phyloP scores from a whole-genome alignment of 345 rosid genomes.

The Acer campestre region DNA sequence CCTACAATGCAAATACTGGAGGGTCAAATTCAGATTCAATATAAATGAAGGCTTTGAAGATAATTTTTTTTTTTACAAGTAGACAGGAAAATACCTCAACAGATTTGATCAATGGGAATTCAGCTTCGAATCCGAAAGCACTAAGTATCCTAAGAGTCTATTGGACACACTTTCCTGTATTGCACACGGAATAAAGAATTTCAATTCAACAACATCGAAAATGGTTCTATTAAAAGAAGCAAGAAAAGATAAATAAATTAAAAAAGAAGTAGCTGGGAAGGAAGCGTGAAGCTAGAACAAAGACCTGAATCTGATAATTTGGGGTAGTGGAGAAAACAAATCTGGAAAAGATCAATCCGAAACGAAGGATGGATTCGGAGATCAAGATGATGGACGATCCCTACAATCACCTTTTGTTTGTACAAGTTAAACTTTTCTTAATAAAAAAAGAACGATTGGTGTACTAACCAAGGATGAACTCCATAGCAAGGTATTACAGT shows the following conservation, averaged over 20 bases:
- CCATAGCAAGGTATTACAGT: too few species aligned
- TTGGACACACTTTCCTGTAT: slow-evolving; percentile 36
- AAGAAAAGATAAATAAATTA: too few species aligned
- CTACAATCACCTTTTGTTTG: slow-evolving; percentile 27
- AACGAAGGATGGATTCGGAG: slow-evolving; percentile 36
- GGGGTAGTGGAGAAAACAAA: slow-evolving; percentile 29
- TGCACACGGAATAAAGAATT: not conserved
- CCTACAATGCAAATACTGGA: too few species aligned
- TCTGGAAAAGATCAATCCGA: slow-evolving; percentile 38
- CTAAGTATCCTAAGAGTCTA: too few species aligned
- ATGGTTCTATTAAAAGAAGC: too few species aligned
- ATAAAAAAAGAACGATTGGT: not conserved
- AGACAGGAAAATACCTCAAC: slow-evolving; percentile 37
- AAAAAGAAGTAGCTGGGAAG: not conserved
- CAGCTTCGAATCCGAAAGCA: slow-evolving; percentile 31
- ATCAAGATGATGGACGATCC: slow-evolving; percentile 28
- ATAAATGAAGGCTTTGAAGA: too few species aligned
- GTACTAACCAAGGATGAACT: too few species aligned
- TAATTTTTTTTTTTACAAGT: too few species aligned
- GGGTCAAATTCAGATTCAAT: too few species aligned
- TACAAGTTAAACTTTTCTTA: slow-evolving; percentile 7
- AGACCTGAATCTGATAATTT: slow-evolving; percentile 26
- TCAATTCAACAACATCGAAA: not conserved
- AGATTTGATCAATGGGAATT: slow-evolving; percentile 41
- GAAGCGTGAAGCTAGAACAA: not conserved